Evolutionary conservation across 306 rosid genomes (phyloP), one percentile per base, ranked within the genome.

Genomic region (Malus orientalis): DNA sequence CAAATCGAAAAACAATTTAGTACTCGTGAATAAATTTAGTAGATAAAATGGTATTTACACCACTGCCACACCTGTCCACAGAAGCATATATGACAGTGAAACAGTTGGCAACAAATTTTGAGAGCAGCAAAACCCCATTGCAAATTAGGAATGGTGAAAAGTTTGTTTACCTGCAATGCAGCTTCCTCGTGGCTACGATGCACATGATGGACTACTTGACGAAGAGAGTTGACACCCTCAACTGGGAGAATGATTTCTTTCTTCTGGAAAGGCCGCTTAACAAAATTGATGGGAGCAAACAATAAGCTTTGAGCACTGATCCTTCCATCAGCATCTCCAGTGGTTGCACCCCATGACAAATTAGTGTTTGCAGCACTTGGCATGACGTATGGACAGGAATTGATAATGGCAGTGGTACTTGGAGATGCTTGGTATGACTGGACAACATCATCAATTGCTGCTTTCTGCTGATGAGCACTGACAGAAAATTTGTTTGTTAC

Each of bases 401-500:
- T 95, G 78, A 89, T 83, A 67, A 95, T 83, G 78, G 86, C 89
- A 2, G 95, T 83, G 29, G 90, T 84, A 79, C 84, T 84, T 61
- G 89, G 93, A 78, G 90, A 84, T 78, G 89, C 87, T 84, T 89
- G 93, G 70, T 95, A 92, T 40, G 95, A 90, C 78, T 83, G 88
- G 80, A 95, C 69, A 74, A 87, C 97, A 59, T 96, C 90, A 76
- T 88, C 93, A 51, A 95, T 88, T 33, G 89, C 96, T 13, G 89
- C 86, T 79, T 82, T 90, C 77, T 95, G 98, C 57, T 88, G 93
- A 85, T 92, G 96, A 51, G 98, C 98, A 76, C 97, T 95, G 51
- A 95, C 97, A 57, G 98, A 89, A 79, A 95, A 95, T 82, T 90
- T 95, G 81, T 95, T 95, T 63, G 98, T 95, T 77, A 95, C 83